Evolutionary conservation across 2,329 filamentous ascomycete genomes (phyloP), one percentile per base, ranked within the genome.

Genomic region (Monosporascus sp.): DNA sequence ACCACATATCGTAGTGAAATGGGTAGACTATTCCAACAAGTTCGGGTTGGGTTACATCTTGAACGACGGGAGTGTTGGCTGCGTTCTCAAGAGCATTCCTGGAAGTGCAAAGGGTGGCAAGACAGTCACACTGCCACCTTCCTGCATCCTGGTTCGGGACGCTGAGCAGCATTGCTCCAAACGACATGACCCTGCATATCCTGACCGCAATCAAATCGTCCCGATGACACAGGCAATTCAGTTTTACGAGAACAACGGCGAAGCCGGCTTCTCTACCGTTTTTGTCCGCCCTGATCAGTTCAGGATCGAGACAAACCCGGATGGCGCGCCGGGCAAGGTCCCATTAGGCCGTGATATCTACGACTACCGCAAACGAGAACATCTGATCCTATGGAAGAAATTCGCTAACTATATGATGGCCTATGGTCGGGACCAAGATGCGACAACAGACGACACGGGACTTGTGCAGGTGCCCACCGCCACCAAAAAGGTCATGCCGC

Each of bases 21-120:
- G 89, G 89, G 89, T 94, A 6, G 89, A 94, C 67, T 94, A 94
- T 68, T 90, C 88, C 54, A 90, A 91, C 70, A 91, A 91, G 67
- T 90, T 91, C 67, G 89, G 89, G 14, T 78, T 94, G 17, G 89
- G 89, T 37, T 94, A 93, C 64, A 90, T 93, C 53, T 74, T 94
- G 51, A 89, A 89, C 56, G 88, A 93, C 59, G 89, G 89, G 31
- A 90, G 85, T 56, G 85, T 92, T 20, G 89, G 89, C 17, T 91
- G 87, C 58, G 82, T 86, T 48, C 72, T 84, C 49, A 74, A 78
- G 24, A 80, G 79, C 53, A 79, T 84, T 50, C 77, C 78, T 2
- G 67, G 67, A 14, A 77, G 76, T 1, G 74, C 74, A 1, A 74
- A 78, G 48, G 78, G 77, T 27, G 72, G 71, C 54, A 76, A 74